Evolutionary conservation across 1,139 yeast genomes (phyloP).

Genomic region (Kodamaea sp.): DNA sequence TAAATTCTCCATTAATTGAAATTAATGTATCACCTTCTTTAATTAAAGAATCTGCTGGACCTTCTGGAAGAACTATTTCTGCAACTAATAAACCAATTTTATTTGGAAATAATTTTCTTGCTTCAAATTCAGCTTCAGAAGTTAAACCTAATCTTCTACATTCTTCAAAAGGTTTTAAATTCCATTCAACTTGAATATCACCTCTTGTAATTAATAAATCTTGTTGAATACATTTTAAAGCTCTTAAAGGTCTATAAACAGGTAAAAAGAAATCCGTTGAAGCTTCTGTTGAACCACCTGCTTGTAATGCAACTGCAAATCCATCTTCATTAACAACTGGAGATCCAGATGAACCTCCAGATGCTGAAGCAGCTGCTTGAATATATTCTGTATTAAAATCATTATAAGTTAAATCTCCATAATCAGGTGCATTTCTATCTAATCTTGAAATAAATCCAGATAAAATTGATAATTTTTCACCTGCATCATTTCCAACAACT

Average conservation of each 20-base stretch:
- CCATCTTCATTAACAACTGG: slow-evolving; percentile 92
- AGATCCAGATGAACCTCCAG: slow-evolving; percentile 95
- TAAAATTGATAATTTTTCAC: slow-evolving; percentile 84
- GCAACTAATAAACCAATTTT: slow-evolving; percentile 83
- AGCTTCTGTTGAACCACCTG: slow-evolving; percentile 89
- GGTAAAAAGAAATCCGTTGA: slow-evolving; percentile 93
- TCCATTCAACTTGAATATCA: slow-evolving; percentile 90
- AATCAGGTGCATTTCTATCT: slow-evolving; percentile 93
- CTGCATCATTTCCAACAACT: slow-evolving; percentile 95
- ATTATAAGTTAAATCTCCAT: slow-evolving; percentile 84
- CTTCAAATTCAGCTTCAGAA: slow-evolving; percentile 64
- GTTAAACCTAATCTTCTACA: slow-evolving; percentile 85
- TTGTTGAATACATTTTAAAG: slow-evolving; percentile 68
- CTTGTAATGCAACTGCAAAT: slow-evolving; percentile 85
- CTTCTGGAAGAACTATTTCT: slow-evolving; percentile 77
- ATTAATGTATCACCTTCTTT: slow-evolving; percentile 86
- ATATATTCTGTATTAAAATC: slow-evolving; percentile 95
- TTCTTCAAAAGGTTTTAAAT: slow-evolving; percentile 81
- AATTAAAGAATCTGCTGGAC: slow-evolving; percentile 73
- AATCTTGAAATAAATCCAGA: slow-evolving; percentile 87
- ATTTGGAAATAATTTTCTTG: slow-evolving; percentile 68
- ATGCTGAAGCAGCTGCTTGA: slow-evolving; percentile 94
- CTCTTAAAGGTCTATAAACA: slow-evolving; percentile 76
- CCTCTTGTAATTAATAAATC: slow-evolving; percentile 57
- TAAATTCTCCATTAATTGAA: slow-evolving; percentile 62